These are phyloP conservation scores for Brassica hybrid DNA, from an alignment of 441 rosid species.

Conservation along the genomic window DNA sequence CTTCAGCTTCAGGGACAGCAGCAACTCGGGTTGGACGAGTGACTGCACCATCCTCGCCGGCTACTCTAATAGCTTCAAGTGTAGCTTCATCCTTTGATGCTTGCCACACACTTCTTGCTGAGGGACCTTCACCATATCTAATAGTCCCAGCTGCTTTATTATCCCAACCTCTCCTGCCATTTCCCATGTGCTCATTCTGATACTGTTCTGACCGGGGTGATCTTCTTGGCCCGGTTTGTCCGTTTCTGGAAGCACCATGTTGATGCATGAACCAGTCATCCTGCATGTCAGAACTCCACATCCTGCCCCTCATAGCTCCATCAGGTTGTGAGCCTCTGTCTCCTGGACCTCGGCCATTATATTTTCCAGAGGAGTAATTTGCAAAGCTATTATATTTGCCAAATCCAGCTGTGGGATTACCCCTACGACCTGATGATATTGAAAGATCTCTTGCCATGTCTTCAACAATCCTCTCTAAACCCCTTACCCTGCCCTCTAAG, in stretches of 20 bases:
- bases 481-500: slow-evolving; percentile 92
- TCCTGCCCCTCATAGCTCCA: slow-evolving; percentile 63
- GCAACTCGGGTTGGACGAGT: slow-evolving; percentile 61
- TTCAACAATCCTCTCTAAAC: slow-evolving; percentile 96
- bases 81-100: slow-evolving; percentile 99
- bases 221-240: slow-evolving; percentile 72
- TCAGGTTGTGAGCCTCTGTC: slow-evolving; percentile 83
- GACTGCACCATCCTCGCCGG: slow-evolving; percentile 77
- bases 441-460: slow-evolving; percentile 94
- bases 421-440: slow-evolving; percentile 82
- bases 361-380: slow-evolving; percentile 73
- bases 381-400: slow-evolving; percentile 80
- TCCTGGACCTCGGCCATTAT: slow-evolving; percentile 68
- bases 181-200: slow-evolving; percentile 70
- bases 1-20: slow-evolving; percentile 90
- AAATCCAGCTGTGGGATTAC: slow-evolving; percentile 63
- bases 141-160: slow-evolving; percentile 73
- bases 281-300: slow-evolving; percentile 76
- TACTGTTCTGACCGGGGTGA: slow-evolving; percentile 78
- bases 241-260: slow-evolving; percentile 71
- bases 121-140: slow-evolving; percentile 97
- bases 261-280: slow-evolving; percentile 81
- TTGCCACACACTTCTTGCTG: slow-evolving; percentile 99
- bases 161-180: slow-evolving; percentile 82
- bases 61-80: slow-evolving; percentile 95